Evolutionary conservation across 2,329 filamentous ascomycete species (phyloP), one percentile per base, ranked within the genome.

Genomic region (Fusarium subglutinans): DNA sequence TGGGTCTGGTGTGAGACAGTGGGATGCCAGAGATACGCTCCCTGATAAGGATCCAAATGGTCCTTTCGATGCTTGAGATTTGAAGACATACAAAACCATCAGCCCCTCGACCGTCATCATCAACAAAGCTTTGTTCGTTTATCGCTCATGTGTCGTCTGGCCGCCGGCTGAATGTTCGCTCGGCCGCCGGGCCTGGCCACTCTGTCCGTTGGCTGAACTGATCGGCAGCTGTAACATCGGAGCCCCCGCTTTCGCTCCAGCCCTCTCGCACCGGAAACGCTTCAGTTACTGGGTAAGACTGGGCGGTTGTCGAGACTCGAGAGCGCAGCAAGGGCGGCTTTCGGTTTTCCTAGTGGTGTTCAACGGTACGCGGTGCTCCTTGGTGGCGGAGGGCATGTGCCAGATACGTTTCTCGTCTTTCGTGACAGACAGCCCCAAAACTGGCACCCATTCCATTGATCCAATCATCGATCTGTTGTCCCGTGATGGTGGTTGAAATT

Each of bases 151-250:
- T 48, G 45, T 70, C 53, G 41, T 40, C 53, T 65, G 53, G 66
- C 66, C 66, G 66, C 44, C 56, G 64, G 64, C 66, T 63, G 44
- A 56, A 40, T 30, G 17, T 33, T 33, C 20, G 22, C 38, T 60
- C 47, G 47, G 67, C 66, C 67, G 67, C 51, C 66, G 66, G 67
- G 44, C 51, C 59, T 60, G 67, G 44, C 57, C 35, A 55, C 57
- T 60, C 43, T 48, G 45, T 61, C 38, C 53, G 67, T 53, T 75
- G 60, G 65, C 43, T 70, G 51, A 30, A 63, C 38, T 64, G 62
- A 66, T 73, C 68, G 67, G 68, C 68, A 71, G 44, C 59, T 73
- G 72, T 60, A 64, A 75, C 65, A 70, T 73, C 69, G 69, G 72
- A 69, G 69, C 66, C 66, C 64, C 73, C 69, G 65, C 73, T 73